Conservation (phyloP, 1,284 basidiomycete genomes). For the Sphagnurus paluster region DNA sequence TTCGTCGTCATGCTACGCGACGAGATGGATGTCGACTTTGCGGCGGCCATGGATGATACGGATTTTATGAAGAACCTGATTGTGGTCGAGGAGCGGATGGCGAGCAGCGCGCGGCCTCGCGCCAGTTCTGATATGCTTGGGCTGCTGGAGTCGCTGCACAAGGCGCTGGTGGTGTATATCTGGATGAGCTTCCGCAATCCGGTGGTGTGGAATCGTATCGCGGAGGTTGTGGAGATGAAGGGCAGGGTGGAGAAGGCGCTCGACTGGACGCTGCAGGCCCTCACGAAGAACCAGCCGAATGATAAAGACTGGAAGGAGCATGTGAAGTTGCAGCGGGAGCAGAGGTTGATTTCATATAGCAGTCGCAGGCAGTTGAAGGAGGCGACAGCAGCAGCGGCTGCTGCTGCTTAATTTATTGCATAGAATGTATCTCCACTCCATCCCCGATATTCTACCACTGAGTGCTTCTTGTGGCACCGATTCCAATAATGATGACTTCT, state of each 20-base stretch:
- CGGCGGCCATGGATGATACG: constrained; percentile 30
- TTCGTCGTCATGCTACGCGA: constrained; percentile 37
- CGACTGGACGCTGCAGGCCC: constrained; percentile 57
- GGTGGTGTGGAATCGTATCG: constrained; percentile 67
- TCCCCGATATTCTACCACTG: background rate
- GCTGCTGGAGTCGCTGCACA: constrained; percentile 79
- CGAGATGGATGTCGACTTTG: constrained; percentile 38
- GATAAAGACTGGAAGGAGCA: background rate
- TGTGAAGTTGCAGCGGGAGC: background rate
- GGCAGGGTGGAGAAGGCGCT: constrained; percentile 68
- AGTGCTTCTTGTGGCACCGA: too few relatives aligned
- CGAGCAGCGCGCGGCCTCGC: constrained; percentile 2
- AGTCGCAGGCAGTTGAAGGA: background rate
- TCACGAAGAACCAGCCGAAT: constrained; percentile 26
- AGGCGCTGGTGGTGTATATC: constrained; percentile 79
- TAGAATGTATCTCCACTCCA: background rate
- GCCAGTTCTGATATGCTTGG: constrained; percentile 25
- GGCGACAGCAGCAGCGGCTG: background rate
- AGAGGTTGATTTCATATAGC: background rate
- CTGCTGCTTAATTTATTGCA: background rate
- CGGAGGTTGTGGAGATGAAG: constrained; percentile 58
- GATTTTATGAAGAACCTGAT: constrained; percentile 45
- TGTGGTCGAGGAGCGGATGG: constrained; percentile 39
- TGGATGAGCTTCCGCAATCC: constrained; percentile 86
- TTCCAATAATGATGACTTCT: too few relatives aligned